Evolutionary conservation across 108 stramenopile genomes (phyloP).

Genomic region (Poteriospumella lacustris): DNA sequence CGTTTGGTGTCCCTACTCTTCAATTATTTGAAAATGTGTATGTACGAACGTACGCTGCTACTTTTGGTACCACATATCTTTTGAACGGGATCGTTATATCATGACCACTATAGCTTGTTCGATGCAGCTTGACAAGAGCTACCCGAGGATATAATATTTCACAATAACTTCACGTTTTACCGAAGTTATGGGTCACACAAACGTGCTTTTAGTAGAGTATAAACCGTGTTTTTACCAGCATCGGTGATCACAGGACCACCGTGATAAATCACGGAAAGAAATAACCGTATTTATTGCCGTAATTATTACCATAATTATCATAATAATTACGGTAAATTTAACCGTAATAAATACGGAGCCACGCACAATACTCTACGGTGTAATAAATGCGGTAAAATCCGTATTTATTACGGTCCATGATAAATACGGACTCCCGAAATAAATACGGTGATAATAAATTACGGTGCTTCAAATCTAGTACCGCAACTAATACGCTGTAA

Average conservation of each 20-base stretch:
- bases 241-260: slow-evolving; percentile 6
- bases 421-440: slow-evolving; percentile 2
- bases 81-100: too few species aligned
- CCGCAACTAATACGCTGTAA: slow-evolving; percentile 7
- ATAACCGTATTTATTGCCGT: slow-evolving; percentile 8
- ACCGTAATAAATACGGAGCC: slow-evolving; percentile 7
- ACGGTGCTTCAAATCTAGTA: slow-evolving; percentile 7
- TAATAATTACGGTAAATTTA: slow-evolving; percentile 9
- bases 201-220: too few species aligned
- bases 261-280: slow-evolving; percentile 8
- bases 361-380: slow-evolving; percentile 6
- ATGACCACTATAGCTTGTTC: too few species aligned
- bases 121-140: too few species aligned
- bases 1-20: too few species aligned
- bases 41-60: too few species aligned
- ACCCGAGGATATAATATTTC: too few species aligned
- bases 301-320: slow-evolving; percentile 9
- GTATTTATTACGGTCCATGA: slow-evolving; percentile 8
- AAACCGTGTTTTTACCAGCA: not conserved
- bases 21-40: too few species aligned
- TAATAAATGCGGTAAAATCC: slow-evolving; percentile 8
- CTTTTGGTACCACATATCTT: too few species aligned
- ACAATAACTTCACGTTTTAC: too few species aligned
- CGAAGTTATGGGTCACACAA: too few species aligned
- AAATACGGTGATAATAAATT: slow-evolving; percentile 9